Evolutionary conservation across 2,329 filamentous ascomycete genomes (phyloP).

Genomic region (Aureobasidium musti): DNA sequence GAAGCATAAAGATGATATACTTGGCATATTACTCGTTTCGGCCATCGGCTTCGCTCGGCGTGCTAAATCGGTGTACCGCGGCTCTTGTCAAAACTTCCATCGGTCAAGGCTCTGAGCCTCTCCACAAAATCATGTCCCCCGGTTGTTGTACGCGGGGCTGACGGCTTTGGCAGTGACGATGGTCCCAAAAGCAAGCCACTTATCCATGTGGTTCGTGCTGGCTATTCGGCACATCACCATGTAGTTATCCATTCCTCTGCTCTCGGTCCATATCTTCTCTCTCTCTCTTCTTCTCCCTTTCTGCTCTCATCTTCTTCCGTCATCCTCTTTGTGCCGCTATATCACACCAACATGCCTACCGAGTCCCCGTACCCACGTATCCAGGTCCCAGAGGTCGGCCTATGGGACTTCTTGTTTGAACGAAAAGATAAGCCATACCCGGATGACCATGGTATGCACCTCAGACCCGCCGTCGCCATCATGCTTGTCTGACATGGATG

Average conservation of each 20-base stretch:
- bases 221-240: conserved; percentile 6
- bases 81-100: not conserved
- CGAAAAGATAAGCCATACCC: conserved; percentile 64
- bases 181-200: not conserved
- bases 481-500: not conserved
- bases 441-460: conserved; percentile 66
- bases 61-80: conserved; percentile 22
- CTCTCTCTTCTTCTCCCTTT: not conserved
- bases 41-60: not conserved
- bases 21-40: conserved; percentile 9
- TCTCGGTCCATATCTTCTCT: not conserved
- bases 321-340: not conserved
- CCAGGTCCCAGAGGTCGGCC: conserved; percentile 70
- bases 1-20: conserved; percentile 10
- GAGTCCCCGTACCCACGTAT: conserved; percentile 65
- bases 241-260: not conserved
- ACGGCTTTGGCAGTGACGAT: conserved; percentile 16
- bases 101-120: not conserved
- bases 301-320: not conserved
- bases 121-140: not conserved
- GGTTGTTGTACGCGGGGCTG: conserved; percentile 20
- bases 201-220: not conserved
- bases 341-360: conserved; percentile 62
- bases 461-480: not conserved
- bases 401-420: conserved; percentile 80